These are phyloP conservation scores for Pilobolus umbonatus DNA, from an alignment of 192 early-diverging fungal genomes.

Conservation along the genomic window DNA sequence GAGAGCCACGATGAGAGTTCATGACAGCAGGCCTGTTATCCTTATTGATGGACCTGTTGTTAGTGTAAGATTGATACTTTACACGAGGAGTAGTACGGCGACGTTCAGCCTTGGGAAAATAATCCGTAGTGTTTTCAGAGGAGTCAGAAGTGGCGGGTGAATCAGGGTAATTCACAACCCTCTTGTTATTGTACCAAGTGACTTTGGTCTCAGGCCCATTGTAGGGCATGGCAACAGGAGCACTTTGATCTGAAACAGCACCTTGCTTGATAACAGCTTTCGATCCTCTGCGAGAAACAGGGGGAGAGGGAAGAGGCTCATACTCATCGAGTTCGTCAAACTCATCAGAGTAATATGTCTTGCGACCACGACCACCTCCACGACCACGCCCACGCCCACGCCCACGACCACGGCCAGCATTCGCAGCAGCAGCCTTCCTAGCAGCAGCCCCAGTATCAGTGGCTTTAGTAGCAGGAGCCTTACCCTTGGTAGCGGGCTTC, in stretches of 20 bases:
- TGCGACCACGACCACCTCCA: not conserved
- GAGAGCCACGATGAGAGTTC: not conserved
- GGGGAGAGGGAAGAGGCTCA: conserved; percentile 8
- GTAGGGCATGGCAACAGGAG: too few species aligned
- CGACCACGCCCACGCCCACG: too few species aligned
- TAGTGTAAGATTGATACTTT: conserved; percentile 6
- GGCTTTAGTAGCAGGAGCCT: not conserved
- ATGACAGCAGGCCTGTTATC: too few species aligned
- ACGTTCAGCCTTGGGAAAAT: not conserved
- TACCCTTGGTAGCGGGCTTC: not conserved
- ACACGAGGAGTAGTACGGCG: conserved; percentile 1
- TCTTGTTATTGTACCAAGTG: not conserved
- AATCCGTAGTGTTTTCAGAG: not conserved
- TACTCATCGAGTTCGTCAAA: conserved; percentile 6
- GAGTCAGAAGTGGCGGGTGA: conserved; percentile 10
- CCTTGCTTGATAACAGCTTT: too few species aligned
- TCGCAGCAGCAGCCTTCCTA: not conserved
- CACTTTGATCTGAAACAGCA: too few species aligned
- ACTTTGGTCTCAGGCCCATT: not conserved
- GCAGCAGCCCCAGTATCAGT: conserved; percentile 1
- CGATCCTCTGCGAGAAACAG: conserved; percentile 10
- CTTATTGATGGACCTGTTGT: too few species aligned
- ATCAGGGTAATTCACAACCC: not conserved
- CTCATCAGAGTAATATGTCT: not conserved
- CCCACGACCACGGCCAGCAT: too few species aligned